phyloP scores from a whole-genome alignment of 2,329 filamentous ascomycete genomes.

The Bipolaris victoriae region DNA sequence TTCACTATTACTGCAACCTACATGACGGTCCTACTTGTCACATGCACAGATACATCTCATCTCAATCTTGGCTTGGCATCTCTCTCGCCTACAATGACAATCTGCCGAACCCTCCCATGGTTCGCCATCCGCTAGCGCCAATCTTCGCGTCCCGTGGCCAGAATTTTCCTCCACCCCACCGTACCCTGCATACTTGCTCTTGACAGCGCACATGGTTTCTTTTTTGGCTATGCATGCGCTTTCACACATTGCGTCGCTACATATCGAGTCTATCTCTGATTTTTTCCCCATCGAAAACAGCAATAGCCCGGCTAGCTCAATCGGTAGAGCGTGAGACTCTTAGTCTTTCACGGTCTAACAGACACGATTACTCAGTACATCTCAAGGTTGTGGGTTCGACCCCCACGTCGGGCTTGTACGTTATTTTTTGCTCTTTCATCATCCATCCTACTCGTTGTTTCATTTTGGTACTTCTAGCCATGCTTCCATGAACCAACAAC shows the following conservation, averaged over 20 bases:
- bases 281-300: constrained; percentile 18
- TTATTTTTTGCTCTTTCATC: neutral
- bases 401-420: constrained; percentile 16
- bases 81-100: neutral
- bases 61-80: neutral
- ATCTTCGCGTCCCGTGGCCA: neutral
- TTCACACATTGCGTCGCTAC: neutral
- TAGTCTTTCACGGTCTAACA: constrained; percentile 31
- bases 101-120: constrained; percentile 3
- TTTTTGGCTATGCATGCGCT: too few relatives aligned
- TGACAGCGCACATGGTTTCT: neutral
- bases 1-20: neutral
- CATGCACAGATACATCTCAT: neutral
- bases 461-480: neutral
- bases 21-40: neutral
- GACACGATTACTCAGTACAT: constrained; percentile 27
- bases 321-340: constrained; percentile 53
- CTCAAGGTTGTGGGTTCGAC: constrained; percentile 21
- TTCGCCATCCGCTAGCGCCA: constrained; percentile 2
- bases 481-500: neutral
- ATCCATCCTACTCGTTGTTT: neutral
- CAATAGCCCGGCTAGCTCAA: constrained; percentile 37
- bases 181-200: neutral
- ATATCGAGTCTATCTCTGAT: neutral
- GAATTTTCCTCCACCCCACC: constrained; percentile 5